Evolutionary conservation across 2,329 filamentous ascomycete species (phyloP).

Genomic region (Aspergillus sp.): DNA sequence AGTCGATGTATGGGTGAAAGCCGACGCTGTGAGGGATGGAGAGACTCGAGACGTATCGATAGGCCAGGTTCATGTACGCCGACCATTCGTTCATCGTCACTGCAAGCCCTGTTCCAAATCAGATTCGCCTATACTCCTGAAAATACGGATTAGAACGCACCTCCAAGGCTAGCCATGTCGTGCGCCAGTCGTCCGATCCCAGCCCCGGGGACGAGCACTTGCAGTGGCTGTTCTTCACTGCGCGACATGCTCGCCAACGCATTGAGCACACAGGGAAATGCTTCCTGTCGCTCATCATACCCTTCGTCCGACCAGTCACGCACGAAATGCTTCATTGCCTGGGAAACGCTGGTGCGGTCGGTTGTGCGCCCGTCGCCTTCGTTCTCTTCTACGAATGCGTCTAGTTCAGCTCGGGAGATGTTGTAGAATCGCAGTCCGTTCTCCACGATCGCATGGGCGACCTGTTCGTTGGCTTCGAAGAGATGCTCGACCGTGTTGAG

Average conservation of each 20-base stretch:
- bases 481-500: slow-evolving; percentile 46
- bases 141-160: no score
- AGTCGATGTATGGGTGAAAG: slow-evolving; percentile 55
- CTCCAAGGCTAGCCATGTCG: slow-evolving; percentile 48
- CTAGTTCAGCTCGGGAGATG: slow-evolving; percentile 45
- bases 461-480: slow-evolving; percentile 44
- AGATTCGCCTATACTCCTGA: no score
- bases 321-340: slow-evolving; percentile 58
- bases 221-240: slow-evolving; percentile 22
- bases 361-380: slow-evolving; percentile 36
- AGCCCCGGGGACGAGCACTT: slow-evolving; percentile 53
- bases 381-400: slow-evolving; percentile 41
- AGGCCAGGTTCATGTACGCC: slow-evolving; percentile 56
- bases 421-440: slow-evolving; percentile 49
- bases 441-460: slow-evolving; percentile 49
- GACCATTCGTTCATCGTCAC: slow-evolving; percentile 60
- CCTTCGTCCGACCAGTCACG: slow-evolving; percentile 57
- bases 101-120: slow-evolving; percentile 49
- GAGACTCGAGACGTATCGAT: slow-evolving; percentile 48
- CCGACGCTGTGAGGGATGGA: slow-evolving; percentile 14
- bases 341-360: slow-evolving; percentile 51
- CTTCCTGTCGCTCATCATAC: slow-evolving; percentile 44
- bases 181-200: slow-evolving; percentile 55
- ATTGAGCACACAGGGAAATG: slow-evolving; percentile 35
- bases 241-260: slow-evolving; percentile 18